A percentile compares a stretch with the other conserved stretches of the same genome.
Evolutionary conservation across 2,329 filamentous ascomycete genomes (phyloP).

Genomic region (Kalmusia sp.): DNA sequence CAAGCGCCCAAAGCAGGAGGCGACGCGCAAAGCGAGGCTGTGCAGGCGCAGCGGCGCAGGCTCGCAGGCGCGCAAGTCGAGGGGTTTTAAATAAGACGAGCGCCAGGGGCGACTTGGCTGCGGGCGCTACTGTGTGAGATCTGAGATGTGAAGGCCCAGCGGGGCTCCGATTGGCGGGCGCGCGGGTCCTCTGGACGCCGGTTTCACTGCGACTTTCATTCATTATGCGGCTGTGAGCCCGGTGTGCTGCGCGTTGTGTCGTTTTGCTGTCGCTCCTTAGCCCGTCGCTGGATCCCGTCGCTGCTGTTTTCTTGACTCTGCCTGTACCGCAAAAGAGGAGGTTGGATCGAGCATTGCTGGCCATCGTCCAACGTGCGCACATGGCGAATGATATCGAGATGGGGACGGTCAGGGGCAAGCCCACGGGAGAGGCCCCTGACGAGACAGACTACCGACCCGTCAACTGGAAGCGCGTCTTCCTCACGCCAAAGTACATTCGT

Average conservation of each 20-base stretch:
- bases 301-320: background rate
- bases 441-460: conserved; percentile 42
- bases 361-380: background rate
- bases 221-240: conserved; percentile 6
- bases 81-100: conserved; percentile 1
- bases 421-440: conserved; percentile 25
- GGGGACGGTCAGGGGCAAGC: conserved; percentile 28
- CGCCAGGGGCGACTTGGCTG: conserved; percentile 7
- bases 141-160: conserved; percentile 9
- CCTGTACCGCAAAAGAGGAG: background rate
- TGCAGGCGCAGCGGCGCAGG: background rate
- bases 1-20: conserved; percentile 1
- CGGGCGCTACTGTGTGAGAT: conserved; percentile 32
- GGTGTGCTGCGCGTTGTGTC: background rate
- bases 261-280: background rate
- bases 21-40: conserved; percentile 4
- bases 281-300: background rate
- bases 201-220: conserved; percentile 32
- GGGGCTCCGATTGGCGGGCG: conserved; percentile 28
- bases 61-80: background rate
- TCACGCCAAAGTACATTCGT: conserved; percentile 46
- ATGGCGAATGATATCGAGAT: conserved; percentile 40
- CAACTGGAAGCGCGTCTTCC: conserved; percentile 43
- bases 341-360: too few relatives aligned
- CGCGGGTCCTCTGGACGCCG: conserved; percentile 26